A percentile compares a stretch with the other conserved stretches of the same genome.
These are phyloP conservation scores for Aegle marmelos DNA, from an alignment of 345 rosid genomes.

Conservation along the genomic window DNA sequence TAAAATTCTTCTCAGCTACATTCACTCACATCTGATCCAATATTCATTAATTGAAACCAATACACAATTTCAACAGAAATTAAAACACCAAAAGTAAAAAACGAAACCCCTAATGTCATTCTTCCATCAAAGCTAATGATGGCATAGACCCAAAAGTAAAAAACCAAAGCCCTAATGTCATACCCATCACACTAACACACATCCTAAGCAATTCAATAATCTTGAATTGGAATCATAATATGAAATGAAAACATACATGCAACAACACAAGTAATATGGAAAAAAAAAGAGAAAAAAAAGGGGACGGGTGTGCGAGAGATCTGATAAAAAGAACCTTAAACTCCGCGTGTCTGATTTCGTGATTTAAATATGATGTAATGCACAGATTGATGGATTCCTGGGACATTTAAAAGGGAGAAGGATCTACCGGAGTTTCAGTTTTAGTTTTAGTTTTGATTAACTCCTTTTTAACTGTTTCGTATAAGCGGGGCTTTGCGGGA, in stretches of 20 bases:
- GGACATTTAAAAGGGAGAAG: background rate
- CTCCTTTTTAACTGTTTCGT: background rate
- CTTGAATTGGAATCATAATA: background rate
- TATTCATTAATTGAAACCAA: background rate
- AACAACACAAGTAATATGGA: background rate
- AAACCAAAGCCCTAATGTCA: background rate
- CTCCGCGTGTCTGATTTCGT: background rate
- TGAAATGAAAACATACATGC: background rate
- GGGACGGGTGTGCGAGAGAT: background rate
- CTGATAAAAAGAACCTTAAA: constrained; percentile 9
- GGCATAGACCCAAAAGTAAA: background rate
- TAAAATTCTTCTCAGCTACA: background rate
- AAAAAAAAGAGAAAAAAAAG: no score
- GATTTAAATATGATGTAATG: no score
- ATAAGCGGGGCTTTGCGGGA: background rate
- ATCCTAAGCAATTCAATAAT: background rate
- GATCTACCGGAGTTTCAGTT: background rate
- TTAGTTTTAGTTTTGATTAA: background rate
- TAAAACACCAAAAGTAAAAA: background rate
- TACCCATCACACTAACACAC: background rate
- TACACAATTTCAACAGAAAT: background rate
- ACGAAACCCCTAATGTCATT: no score
- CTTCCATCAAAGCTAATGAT: no score
- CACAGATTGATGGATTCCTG: background rate
- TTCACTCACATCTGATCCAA: constrained; percentile 3